Evolutionary conservation across 495 filamentous ascomycete species (phyloP).

Genomic region (Podospora didyma): DNA sequence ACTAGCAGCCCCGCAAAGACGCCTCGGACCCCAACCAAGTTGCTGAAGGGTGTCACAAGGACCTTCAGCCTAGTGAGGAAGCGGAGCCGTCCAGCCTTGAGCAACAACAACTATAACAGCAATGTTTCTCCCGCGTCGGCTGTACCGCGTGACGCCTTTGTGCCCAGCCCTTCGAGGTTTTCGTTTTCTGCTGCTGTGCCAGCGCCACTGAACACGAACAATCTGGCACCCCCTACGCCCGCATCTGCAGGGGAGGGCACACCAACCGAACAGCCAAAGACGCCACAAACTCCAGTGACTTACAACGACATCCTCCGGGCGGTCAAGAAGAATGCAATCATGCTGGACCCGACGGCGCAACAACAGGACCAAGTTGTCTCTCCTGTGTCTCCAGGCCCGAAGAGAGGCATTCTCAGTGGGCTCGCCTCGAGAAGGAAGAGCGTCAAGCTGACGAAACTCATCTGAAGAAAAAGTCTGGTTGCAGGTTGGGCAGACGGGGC

Average conservation of each 20-base stretch:
- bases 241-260: conserved; percentile 12
- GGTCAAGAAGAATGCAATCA: conserved; percentile 32
- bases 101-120: conserved; percentile 11
- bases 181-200: background rate
- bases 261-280: conserved; percentile 10
- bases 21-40: conserved; percentile 35
- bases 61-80: conserved; percentile 44
- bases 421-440: conserved; percentile 37
- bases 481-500: background rate
- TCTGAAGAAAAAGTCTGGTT: background rate
- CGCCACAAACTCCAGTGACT: conserved; percentile 32
- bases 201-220: background rate
- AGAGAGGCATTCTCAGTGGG: conserved; percentile 39
- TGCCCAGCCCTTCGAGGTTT: background rate
- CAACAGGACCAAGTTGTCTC: conserved; percentile 10
- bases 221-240: background rate
- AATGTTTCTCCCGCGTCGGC: background rate
- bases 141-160: background rate
- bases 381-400: conserved; percentile 26
- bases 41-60: conserved; percentile 41
- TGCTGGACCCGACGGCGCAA: conserved; percentile 17
- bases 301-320: conserved; percentile 36
- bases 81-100: conserved; percentile 41
- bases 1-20: conserved; percentile 11
- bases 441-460: conserved; percentile 27